phyloP scores from a whole-genome alignment of 495 filamentous ascomycete genomes.

The Talaromyces proteolyticus region DNA sequence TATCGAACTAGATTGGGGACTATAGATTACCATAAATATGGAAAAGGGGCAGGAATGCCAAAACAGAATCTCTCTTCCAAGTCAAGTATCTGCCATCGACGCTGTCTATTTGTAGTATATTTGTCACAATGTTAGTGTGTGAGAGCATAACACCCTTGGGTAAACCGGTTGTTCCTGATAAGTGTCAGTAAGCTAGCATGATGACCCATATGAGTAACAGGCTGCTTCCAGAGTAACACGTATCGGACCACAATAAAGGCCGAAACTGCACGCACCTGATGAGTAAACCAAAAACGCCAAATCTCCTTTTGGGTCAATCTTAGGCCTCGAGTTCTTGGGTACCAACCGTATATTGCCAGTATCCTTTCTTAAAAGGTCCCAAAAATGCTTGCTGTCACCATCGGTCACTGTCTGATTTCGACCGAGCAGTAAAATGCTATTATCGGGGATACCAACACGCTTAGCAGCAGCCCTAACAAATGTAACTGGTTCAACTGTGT shows the following conservation, averaged over 20 bases:
- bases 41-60: constrained; percentile 72
- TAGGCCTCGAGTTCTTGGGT: too few species aligned
- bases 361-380: too few species aligned
- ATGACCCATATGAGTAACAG: too few species aligned
- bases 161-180: constrained; percentile 89
- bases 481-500: constrained; percentile 62
- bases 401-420: too few species aligned
- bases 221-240: too few species aligned
- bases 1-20: too few species aligned
- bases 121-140: constrained; percentile 76
- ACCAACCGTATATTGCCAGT: too few species aligned
- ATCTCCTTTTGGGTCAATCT: constrained; percentile 40
- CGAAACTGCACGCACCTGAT: too few species aligned
- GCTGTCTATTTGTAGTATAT: constrained; percentile 49
- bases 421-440: constrained; percentile 71
- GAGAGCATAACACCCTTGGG: constrained; percentile 92
- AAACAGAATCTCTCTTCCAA: constrained; percentile 55
- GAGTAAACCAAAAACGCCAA: constrained; percentile 71
- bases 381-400: too few species aligned
- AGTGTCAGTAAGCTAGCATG: too few species aligned
- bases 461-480: constrained; percentile 61
- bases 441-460: constrained; percentile 58
- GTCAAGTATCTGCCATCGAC: constrained; percentile 55
- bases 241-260: too few species aligned
- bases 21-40: constrained; percentile 62